Evolutionary conservation across 495 filamentous ascomycete species (phyloP), one percentile per base, ranked within the genome.

Genomic region (Oleoguttula mirabilis): DNA sequence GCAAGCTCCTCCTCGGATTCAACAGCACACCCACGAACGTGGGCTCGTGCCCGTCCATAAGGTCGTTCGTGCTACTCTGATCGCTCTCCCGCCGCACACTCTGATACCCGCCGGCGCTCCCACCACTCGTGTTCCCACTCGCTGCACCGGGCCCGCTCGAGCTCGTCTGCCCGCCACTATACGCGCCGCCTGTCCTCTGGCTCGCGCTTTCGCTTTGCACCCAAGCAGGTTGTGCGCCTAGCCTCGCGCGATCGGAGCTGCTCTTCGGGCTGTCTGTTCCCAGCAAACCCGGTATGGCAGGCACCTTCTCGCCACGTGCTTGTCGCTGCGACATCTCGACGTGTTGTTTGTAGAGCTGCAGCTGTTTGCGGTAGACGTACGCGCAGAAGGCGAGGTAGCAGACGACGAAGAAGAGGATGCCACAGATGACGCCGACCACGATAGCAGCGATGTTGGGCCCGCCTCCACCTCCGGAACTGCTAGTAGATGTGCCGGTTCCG

Each of bases 11-110:
- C 54, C 78, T 70, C 41, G 81, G 81, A 45, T 77, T 78, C 59
- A 85, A 51, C 50, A 84, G 57, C 15, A 85, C 80, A 32, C 75
- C 61, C 49, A 81, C 75, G 54, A 84, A 86, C 42, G 71, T 82
- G 52, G 81, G 81, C 56, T 85, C 77, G 51, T 69, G 64, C 17
- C 75, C 76, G 4, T 66, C 65, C 24, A 83, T 36, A 48, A 84
- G 52, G 48, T 77, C 66, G 50, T 79, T 73, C 19, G 63, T 62
- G 21, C 60, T 64, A 22, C 67, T 53, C 50, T 36, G 22, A 43
- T 54, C 53, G 45, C 59, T 57, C 36, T 28, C 32, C 21, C 47
- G 32, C 20, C 46, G 28, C 2, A 54, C 24, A 25, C 23, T 24
- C 21, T 41, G 35, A 21, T 54, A 54, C 10, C 51, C 37, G 12